A percentile compares a stretch with the other conserved stretches of the same genome.
Conservation (phyloP, 108 stramenopile genomes). For the Skeletonema grethae region DNA sequence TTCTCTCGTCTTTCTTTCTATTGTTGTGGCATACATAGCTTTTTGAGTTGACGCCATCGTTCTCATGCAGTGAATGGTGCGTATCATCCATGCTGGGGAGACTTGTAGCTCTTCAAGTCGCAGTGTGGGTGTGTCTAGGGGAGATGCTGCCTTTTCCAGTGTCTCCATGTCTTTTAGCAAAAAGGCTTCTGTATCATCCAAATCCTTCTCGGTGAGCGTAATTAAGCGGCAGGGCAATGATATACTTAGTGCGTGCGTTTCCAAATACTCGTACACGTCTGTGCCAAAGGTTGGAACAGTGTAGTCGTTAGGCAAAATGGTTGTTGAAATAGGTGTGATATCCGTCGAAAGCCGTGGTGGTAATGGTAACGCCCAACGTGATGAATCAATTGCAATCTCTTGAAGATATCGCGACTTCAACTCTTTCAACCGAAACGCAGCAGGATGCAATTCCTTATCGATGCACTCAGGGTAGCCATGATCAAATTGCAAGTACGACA, state of each 20-base stretch:
- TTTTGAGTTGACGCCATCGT: background rate
- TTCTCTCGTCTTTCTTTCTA: slow-evolving; percentile 1
- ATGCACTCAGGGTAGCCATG: slow-evolving; percentile 22
- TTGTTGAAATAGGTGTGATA: slow-evolving; percentile 10
- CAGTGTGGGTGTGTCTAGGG: slow-evolving; percentile 6
- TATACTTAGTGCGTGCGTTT: slow-evolving; percentile 7
- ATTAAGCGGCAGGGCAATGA: slow-evolving; percentile 16
- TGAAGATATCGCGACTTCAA: slow-evolving; percentile 14
- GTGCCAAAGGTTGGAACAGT: slow-evolving; percentile 14
- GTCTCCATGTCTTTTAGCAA: slow-evolving; percentile 10
- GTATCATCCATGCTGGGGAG: slow-evolving; percentile 7
- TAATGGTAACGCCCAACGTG: slow-evolving; percentile 5
- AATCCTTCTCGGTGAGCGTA: slow-evolving; percentile 14
- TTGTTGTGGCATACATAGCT: background rate
- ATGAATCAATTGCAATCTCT: slow-evolving; percentile 2
- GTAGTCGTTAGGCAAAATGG: slow-evolving; percentile 8
- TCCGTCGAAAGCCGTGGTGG: slow-evolving; percentile 8
- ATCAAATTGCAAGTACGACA: slow-evolving; percentile 15
- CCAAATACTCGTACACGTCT: slow-evolving; percentile 12
- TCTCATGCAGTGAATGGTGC: slow-evolving; percentile 19
- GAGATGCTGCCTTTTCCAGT: background rate
- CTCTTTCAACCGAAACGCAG: slow-evolving; percentile 15
- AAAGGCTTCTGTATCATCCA: background rate
- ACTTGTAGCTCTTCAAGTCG: slow-evolving; percentile 17
- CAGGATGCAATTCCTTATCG: slow-evolving; percentile 7